Percentiles rank a stretch among this genome's conserved stretches.
phyloP scores from a whole-genome alignment of 106 monocot species.

The Gastrodia elata region DNA sequence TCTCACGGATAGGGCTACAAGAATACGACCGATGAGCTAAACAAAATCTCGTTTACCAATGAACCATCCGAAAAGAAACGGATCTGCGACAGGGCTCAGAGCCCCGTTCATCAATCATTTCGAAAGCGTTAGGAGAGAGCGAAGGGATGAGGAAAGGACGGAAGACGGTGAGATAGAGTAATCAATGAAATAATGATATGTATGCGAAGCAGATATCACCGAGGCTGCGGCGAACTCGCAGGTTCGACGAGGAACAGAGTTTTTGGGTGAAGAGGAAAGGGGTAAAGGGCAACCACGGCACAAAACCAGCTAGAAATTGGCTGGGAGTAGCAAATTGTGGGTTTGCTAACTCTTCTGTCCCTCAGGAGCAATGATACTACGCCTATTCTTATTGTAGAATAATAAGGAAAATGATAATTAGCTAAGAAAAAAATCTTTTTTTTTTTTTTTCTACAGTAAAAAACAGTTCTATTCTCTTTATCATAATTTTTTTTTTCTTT shows the following conservation, averaged over 20 bases:
- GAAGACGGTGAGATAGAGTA: background rate
- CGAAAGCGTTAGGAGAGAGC: background rate
- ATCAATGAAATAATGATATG: background rate
- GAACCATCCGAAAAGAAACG: background rate
- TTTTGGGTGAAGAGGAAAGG: background rate
- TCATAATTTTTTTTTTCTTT: too few relatives aligned
- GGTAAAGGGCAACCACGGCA: background rate
- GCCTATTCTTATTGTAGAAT: too few relatives aligned
- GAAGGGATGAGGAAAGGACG: background rate
- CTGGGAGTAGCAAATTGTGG: background rate
- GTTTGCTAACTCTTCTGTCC: too few relatives aligned
- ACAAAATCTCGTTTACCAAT: background rate
- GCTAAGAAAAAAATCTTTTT: too few relatives aligned
- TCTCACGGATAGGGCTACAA: background rate
- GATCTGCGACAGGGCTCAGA: background rate
- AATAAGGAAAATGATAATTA: too few relatives aligned
- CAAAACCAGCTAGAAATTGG: background rate
- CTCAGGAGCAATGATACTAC: too few relatives aligned
- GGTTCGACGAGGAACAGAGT: background rate
- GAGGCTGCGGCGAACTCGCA: background rate
- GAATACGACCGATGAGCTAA: background rate
- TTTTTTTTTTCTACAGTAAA: too few relatives aligned
- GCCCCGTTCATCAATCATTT: background rate
- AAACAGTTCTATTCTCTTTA: too few relatives aligned
- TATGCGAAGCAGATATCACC: background rate